These are phyloP conservation scores for Calophaca sinica DNA, from an alignment of 306 rosid species.

Conservation along the genomic window DNA sequence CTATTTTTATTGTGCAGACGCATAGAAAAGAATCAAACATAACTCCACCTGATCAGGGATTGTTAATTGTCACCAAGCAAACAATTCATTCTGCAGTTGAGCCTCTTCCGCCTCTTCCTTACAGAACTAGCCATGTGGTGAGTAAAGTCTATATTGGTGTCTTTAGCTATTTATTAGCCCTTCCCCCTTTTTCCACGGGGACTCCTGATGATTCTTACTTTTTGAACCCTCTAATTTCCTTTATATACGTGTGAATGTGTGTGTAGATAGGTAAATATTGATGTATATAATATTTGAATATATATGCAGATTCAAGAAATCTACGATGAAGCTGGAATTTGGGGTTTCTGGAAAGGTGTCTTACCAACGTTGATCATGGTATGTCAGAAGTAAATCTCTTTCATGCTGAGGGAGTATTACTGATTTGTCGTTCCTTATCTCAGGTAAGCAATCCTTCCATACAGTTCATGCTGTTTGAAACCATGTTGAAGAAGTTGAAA, in stretches of 20 bases:
- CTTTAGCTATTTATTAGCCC: no score
- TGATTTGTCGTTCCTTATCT: slow-evolving; percentile 53
- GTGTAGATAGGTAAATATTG: no score
- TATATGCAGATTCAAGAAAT: slow-evolving; percentile 79
- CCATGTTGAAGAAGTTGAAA: slow-evolving; percentile 78
- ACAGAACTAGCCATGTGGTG: slow-evolving; percentile 71
- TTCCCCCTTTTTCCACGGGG: no score
- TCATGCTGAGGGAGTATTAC: slow-evolving; percentile 39
- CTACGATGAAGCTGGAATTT: slow-evolving; percentile 78
- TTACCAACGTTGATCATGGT: slow-evolving; percentile 93
- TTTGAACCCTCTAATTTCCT: slow-evolving; percentile 4
- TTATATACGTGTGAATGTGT: no score
- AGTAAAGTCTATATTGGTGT: slow-evolving; percentile 37
- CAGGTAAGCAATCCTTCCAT: slow-evolving; percentile 99
- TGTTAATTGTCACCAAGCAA: slow-evolving; percentile 48
- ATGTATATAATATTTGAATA: neutral
- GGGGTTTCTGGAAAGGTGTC: slow-evolving; percentile 96
- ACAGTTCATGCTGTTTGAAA: slow-evolving; percentile 96
- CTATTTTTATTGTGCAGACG: slow-evolving; percentile 65
- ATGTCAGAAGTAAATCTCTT: slow-evolving; percentile 54
- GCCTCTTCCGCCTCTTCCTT: slow-evolving; percentile 56
- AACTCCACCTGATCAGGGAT: slow-evolving; percentile 47
- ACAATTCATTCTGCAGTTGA: slow-evolving; percentile 57
- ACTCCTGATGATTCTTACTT: no score
- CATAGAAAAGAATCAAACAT: slow-evolving; percentile 59